Evolutionary conservation across 2,329 filamentous ascomycete genomes (phyloP), one percentile per base, ranked within the genome.

Genomic region (Herpotrichia juniperi): DNA sequence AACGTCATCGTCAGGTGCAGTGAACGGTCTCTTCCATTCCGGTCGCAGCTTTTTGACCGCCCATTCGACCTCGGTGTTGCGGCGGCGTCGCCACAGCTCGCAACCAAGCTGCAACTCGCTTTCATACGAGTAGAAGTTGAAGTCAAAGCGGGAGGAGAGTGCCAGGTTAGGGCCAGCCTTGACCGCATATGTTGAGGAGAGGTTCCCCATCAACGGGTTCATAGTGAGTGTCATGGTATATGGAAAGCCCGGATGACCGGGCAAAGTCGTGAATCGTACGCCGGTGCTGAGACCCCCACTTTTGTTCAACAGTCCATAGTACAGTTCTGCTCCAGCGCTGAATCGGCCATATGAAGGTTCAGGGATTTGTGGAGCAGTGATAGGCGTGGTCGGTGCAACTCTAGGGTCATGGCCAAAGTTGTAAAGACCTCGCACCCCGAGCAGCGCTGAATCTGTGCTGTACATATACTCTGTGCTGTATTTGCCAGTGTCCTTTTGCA

Each of bases 81-180:
- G 62, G 52, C 70, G 67, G 47, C 85, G 88, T 66, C 90, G 87
- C 93, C 94, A 99, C 37, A 97, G 79, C 77, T 99, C 94, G 77
- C 91, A 90, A 12, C 94, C 94, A 21, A 97, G 83, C 22, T 92
- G 88, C 80, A 96, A 88, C 52, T 94, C 90, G 69, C 91, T 96
- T 78, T 99, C 94, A 78, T 97, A 99, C 71, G 91, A 96, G 76
- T 97, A 97, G 44, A 97, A 89, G 67, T 99, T 99, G 76, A 99
- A 99, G 68, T 96, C 92, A 76, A 97, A 93, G 44, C 89, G 87
- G 19, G 92, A 96, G 58, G 92, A 94, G 44, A 99, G 83, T 10
- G 91, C 90, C 61, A 96, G 85, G 64, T 91, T 86, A 28, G 84
- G 84, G 2, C 91, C 91, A 1, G 93, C 93, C 66, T 91, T 89